These are phyloP conservation scores for Pichia kluyveri DNA, from an alignment of 805 yeast genomes.

Conservation along the genomic window DNA sequence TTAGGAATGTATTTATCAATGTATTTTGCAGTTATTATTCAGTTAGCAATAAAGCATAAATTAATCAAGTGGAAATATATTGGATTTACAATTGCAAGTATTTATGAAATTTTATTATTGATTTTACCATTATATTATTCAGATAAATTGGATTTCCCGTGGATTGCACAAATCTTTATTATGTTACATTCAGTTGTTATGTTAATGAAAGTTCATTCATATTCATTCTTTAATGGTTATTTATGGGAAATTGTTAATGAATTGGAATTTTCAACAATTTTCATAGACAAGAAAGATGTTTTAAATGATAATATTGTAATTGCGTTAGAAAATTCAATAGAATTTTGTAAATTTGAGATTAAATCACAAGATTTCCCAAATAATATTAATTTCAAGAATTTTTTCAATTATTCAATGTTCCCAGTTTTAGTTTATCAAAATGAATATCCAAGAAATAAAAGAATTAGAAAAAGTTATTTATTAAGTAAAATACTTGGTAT, in stretches of 20 bases:
- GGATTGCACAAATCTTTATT: conserved; percentile 87
- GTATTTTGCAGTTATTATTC: conserved; percentile 55
- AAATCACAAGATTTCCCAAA: conserved; percentile 62
- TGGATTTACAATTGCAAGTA: conserved; percentile 58
- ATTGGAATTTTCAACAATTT: conserved; percentile 37
- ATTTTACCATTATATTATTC: conserved; percentile 48
- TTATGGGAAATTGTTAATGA: conserved; percentile 59
- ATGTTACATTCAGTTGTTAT: conserved; percentile 78
- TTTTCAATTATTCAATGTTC: conserved; percentile 72
- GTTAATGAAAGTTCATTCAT: conserved; percentile 94
- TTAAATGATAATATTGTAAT: conserved; percentile 24
- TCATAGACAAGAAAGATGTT: conserved; percentile 29
- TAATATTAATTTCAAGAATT: conserved; percentile 58
- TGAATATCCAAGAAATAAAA: conserved; percentile 67
- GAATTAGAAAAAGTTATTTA: conserved; percentile 62
- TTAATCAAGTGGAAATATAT: conserved; percentile 47
- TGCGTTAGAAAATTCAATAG: conserved; percentile 39
- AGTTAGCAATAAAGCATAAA: conserved; percentile 38
- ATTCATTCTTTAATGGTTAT: conserved; percentile 86
- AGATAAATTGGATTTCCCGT: conserved; percentile 52
- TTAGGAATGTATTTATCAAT: conserved; percentile 60
- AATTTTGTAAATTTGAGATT: conserved; percentile 68
- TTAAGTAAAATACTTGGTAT: conserved; percentile 65
- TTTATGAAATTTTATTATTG: conserved; percentile 46
- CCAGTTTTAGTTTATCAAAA: conserved; percentile 85